Evolutionary conservation across 495 filamentous ascomycete genomes (phyloP), one percentile per base, ranked within the genome.

Genomic region (Podospora fimiseda): DNA sequence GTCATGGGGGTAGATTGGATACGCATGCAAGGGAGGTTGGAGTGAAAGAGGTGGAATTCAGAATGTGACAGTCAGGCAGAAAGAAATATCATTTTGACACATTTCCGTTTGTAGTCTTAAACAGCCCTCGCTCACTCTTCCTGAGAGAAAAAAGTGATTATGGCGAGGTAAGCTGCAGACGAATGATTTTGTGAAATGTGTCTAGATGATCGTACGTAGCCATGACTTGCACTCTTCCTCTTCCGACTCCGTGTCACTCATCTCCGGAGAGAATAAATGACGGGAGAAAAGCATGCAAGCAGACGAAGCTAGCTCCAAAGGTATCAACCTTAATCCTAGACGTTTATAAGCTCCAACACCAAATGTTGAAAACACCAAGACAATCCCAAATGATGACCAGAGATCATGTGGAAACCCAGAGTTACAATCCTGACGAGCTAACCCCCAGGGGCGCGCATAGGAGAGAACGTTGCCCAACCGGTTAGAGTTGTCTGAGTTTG

Each of bases 371-470:
- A 6, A n/a, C 15, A 23, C 68, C 63, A 70, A 59, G 61, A 72
- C 74, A 64, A 70, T 67, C 73, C 69, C 11, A n/a, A n/a, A 60
- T 59, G 9, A 55, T 71, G 74, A 80, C 75, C 80, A 81, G 73
- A 81, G 79, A n/a, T n/a, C n/a, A n/a, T n/a, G 76, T 68, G 72
- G 45, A 67, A 56, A 78, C 70, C 81, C 82, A 84, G 82, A 68
- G 70, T 65, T 69, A 57, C 56, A 60, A 57, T 66, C 75, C 77
- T 72, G 79, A 83, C 80, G 78, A 84, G 82, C 75, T 80, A 65
- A 79, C 71, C 74, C 80, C 70, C 72, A 72, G 80, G 78, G 75
- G 77, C 67, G 78, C 82, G 83, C 80, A 84, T 82, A 68, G 74
- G 68, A 72, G 60, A 55, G 56, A 63, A 64, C 70, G 52, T 63